Evolutionary conservation across 2,329 filamentous ascomycete species (phyloP).

Genomic region (Fusarium sp.): DNA sequence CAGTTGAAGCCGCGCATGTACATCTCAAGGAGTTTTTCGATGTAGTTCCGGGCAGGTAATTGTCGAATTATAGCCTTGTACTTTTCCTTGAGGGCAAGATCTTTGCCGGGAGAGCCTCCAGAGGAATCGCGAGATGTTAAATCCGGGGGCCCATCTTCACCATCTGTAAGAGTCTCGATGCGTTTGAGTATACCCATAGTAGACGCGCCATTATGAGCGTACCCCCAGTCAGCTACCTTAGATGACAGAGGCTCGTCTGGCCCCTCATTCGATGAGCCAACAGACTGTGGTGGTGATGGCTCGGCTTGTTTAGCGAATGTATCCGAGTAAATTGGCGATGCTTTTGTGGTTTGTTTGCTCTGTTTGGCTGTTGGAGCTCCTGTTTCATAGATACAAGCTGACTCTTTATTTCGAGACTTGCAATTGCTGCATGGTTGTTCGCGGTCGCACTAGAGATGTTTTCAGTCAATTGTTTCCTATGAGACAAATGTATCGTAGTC

Average conservation of each 20-base stretch:
- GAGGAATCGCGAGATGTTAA: background rate
- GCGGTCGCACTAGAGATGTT: slow-evolving; percentile 60
- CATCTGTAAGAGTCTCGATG: slow-evolving; percentile 56
- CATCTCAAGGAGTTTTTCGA: slow-evolving; percentile 62
- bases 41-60: slow-evolving; percentile 61
- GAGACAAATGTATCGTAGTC: no score
- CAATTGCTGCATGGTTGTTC: slow-evolving; percentile 68
- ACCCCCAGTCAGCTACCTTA: slow-evolving; percentile 61
- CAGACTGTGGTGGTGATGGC: background rate
- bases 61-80: slow-evolving; percentile 67
- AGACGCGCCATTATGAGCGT: slow-evolving; percentile 59
- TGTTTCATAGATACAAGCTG: slow-evolving; percentile 65
- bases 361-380: slow-evolving; percentile 51
- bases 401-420: slow-evolving; percentile 62
- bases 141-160: slow-evolving; percentile 26
- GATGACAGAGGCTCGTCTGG: slow-evolving; percentile 48
- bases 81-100: slow-evolving; percentile 58
- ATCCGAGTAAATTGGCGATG: background rate
- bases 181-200: slow-evolving; percentile 64
- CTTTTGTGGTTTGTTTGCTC: background rate
- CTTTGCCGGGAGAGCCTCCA: slow-evolving; percentile 36
- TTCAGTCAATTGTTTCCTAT: background rate
- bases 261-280: background rate
- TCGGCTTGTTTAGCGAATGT: background rate
- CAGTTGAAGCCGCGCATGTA: slow-evolving; percentile 68